Evolutionary conservation across 106 monocot species (phyloP), one percentile per base, ranked within the genome.

Genomic region (Triglochin maritima): DNA sequence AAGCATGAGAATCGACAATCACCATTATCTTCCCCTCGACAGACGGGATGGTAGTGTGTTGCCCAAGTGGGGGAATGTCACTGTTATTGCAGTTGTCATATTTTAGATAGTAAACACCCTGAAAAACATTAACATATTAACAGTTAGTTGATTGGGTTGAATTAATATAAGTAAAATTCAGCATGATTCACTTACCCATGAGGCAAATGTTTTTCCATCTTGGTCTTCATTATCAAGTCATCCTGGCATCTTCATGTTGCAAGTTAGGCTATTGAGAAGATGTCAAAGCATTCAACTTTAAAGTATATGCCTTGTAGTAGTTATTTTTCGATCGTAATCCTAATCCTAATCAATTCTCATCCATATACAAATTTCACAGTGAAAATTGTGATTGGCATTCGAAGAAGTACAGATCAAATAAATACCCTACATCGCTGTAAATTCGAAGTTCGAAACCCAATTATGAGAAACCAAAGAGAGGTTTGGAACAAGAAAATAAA

Each of bases 391-490:
- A 29, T 1, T 29, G 29, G 45, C 42, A 44, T 50, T 46, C n/a
- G 4, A 48, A 29, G 29, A 29, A 29, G 29, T 29, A 29, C 1
- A 29, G 29, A 29, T 29, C 29, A 29, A 29, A 29, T 9, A 13
- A 41, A 47, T 86, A 96, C 95, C 95, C 95, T 64, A 90, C 87
- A 76, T 96, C 95, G 55, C 85, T 76, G 55, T 96, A 96, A 57
- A 96, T 86, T 17, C 90, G 90, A 57, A 96, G 78, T 61, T 84
- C 85, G 13, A 96, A n/a, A n/a, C n/a, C n/a, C n/a, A n/a, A n/a
- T n/a, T n/a, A n/a, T n/a, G n/a, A n/a, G n/a, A n/a, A n/a, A n/a
- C n/a, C n/a, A n/a, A n/a, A n/a, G n/a, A n/a, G n/a, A n/a, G n/a
- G n/a, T n/a, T n/a, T n/a, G n/a, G n/a, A n/a, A n/a, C n/a, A n/a